Conservation (phyloP, 805 yeast genomes). For the Metschnikowia henanensis region DNA sequence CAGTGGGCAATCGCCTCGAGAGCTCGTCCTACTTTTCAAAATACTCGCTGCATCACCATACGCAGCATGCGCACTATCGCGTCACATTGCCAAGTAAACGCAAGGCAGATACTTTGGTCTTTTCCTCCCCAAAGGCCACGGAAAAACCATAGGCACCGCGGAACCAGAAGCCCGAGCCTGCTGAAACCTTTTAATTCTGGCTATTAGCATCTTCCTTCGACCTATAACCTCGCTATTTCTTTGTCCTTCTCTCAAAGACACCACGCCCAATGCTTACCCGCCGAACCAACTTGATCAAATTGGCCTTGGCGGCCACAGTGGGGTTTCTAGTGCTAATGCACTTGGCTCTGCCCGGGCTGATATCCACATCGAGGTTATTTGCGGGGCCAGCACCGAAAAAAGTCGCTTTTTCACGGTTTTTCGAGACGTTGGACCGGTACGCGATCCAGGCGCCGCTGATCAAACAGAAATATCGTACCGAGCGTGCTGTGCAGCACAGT, state of each 20-base stretch:
- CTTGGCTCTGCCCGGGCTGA: not conserved
- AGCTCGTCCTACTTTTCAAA: too few relatives aligned
- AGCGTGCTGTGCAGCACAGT: constrained; percentile 45
- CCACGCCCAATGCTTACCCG: not conserved
- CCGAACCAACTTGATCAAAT: not conserved
- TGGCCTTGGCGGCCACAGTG: not conserved
- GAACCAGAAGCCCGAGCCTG: too few relatives aligned
- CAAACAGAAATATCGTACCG: constrained; percentile 36
- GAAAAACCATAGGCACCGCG: too few relatives aligned
- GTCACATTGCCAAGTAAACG: too few relatives aligned
- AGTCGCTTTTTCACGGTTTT: constrained; percentile 17
- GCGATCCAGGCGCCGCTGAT: constrained; percentile 41
- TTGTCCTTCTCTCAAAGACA: not conserved
- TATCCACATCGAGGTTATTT: not conserved
- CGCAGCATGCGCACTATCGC: too few relatives aligned
- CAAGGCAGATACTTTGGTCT: too few relatives aligned
- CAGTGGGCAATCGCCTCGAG: too few relatives aligned
- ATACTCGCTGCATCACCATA: too few relatives aligned
- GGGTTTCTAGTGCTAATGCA: not conserved
- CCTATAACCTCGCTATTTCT: not conserved
- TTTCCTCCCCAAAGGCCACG: too few relatives aligned
- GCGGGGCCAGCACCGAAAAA: not conserved
- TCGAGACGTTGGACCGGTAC: constrained; percentile 33
- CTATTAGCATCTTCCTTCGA: too few relatives aligned
- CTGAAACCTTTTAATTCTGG: too few relatives aligned